These are phyloP conservation scores for Marchantia polymorpha DNA, from an alignment of 225 moss, liverwort and hornwort species.

Conservation along the genomic window DNA sequence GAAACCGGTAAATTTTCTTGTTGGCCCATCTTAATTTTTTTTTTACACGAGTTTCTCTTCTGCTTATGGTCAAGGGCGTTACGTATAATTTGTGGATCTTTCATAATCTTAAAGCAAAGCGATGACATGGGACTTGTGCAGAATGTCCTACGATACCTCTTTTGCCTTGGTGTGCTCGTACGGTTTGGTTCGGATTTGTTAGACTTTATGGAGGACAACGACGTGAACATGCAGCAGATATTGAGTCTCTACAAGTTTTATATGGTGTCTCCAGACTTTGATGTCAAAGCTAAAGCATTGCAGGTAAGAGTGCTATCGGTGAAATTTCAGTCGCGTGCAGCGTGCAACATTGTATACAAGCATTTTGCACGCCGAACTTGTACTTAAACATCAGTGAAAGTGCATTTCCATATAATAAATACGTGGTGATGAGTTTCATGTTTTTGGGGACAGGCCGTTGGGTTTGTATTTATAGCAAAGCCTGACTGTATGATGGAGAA, in stretches of 20 bases:
- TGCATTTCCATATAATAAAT: too few relatives aligned
- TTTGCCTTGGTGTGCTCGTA: slow-evolving; percentile 78
- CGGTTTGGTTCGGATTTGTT: slow-evolving; percentile 78
- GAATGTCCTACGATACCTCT: slow-evolving; percentile 74
- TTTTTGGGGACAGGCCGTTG: slow-evolving; percentile 52
- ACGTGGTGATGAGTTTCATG: too few relatives aligned
- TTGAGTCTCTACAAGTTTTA: slow-evolving; percentile 70
- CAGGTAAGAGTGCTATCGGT: slow-evolving; percentile 41
- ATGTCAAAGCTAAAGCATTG: slow-evolving; percentile 71
- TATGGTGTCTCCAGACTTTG: slow-evolving; percentile 63
- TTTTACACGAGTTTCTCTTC: background rate
- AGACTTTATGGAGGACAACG: slow-evolving; percentile 64
- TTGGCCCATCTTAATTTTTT: background rate
- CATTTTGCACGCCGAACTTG: background rate
- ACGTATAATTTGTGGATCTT: background rate
- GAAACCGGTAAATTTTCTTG: slow-evolving; percentile 56
- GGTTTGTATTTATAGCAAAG: slow-evolving; percentile 85
- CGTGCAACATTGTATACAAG: background rate
- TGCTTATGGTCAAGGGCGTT: background rate
- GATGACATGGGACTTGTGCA: slow-evolving; percentile 34
- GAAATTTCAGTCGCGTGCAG: background rate
- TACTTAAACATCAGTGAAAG: background rate
- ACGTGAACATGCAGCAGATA: slow-evolving; percentile 67
- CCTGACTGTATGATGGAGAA: slow-evolving; percentile 93
- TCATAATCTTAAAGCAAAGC: background rate